A percentile compares a stretch with the other conserved stretches of the same genome.
Conservation (phyloP, 2,329 filamentous ascomycete species). For the Huntiella savannae region DNA sequence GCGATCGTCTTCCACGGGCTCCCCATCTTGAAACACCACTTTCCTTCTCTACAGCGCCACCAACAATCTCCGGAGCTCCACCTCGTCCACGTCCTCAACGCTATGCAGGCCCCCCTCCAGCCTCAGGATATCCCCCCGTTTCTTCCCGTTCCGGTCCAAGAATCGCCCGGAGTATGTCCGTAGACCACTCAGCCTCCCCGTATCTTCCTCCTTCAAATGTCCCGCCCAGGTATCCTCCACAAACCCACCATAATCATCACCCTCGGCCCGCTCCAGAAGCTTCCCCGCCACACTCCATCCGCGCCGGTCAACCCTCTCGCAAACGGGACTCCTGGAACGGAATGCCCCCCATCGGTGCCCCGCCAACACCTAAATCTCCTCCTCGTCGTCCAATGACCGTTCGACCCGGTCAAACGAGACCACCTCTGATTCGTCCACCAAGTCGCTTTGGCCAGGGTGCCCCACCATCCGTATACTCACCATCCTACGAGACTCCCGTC, state of each 20-base stretch:
- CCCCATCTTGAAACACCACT: neutral
- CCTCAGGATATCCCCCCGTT: conserved; percentile 8
- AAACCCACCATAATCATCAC: neutral
- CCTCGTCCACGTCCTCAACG: neutral
- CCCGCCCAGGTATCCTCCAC: neutral
- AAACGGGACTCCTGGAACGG: conserved; percentile 10
- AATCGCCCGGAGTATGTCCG: conserved; percentile 8
- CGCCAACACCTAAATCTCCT: conserved; percentile 10
- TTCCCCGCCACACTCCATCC: neutral
- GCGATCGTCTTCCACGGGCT: conserved; percentile 3
- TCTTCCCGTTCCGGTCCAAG: neutral
- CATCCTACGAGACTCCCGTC: conserved; percentile 3
- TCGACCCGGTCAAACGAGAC: conserved; percentile 1
- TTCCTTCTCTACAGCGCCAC: neutral
- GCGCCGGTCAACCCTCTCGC: neutral
- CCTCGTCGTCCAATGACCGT: conserved; percentile 7
- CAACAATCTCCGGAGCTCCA: neutral
- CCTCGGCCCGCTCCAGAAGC: neutral
- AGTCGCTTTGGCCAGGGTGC: conserved; percentile 8
- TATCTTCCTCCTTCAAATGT: neutral
- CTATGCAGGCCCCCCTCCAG: conserved; percentile 4
- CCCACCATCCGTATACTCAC: neutral
- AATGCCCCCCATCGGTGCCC: conserved; percentile 1
- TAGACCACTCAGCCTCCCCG: conserved; percentile 9
- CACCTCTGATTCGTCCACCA: neutral